Conservation (phyloP, 345 rosid species). For the Noccaea caerulescens region DNA sequence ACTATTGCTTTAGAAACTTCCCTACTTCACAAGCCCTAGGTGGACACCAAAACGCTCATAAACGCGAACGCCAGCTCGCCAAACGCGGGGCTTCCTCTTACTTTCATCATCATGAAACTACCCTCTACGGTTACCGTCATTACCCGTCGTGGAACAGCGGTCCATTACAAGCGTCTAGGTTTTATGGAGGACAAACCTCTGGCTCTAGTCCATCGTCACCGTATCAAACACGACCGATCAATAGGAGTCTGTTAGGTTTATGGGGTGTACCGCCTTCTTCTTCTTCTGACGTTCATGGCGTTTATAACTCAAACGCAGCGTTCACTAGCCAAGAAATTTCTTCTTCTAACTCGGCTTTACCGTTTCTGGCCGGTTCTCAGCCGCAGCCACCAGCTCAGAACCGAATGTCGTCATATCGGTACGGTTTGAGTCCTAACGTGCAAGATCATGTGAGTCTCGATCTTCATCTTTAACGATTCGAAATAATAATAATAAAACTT, state of each 20-base stretch:
- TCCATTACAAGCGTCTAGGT: conserved; percentile 18
- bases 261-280: conserved; percentile 29
- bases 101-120: conserved; percentile 37
- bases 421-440: conserved; percentile 32
- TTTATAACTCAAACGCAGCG: conserved; percentile 31
- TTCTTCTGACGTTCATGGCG: conserved; percentile 26
- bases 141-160: conserved; percentile 35
- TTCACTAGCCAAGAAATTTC: conserved; percentile 4
- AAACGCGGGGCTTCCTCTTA: conserved; percentile 47
- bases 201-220: conserved; percentile 7
- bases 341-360: conserved; percentile 22
- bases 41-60: conserved; percentile 67
- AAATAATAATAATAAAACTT: neutral
- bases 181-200: conserved; percentile 20
- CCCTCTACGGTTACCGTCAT: conserved; percentile 33
- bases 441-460: conserved; percentile 50
- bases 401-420: conserved; percentile 25
- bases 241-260: conserved; percentile 29
- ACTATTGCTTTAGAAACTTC: conserved; percentile 51
- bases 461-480: conserved; percentile 42
- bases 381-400: conserved; percentile 29
- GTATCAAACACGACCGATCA: conserved; percentile 25
- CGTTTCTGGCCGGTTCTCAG: conserved; percentile 34
- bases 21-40: conserved; percentile 62
- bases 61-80: conserved; percentile 56